These are phyloP conservation scores for Phialophora tarda DNA, from an alignment of 2,329 filamentous ascomycete species.

Conservation along the genomic window DNA sequence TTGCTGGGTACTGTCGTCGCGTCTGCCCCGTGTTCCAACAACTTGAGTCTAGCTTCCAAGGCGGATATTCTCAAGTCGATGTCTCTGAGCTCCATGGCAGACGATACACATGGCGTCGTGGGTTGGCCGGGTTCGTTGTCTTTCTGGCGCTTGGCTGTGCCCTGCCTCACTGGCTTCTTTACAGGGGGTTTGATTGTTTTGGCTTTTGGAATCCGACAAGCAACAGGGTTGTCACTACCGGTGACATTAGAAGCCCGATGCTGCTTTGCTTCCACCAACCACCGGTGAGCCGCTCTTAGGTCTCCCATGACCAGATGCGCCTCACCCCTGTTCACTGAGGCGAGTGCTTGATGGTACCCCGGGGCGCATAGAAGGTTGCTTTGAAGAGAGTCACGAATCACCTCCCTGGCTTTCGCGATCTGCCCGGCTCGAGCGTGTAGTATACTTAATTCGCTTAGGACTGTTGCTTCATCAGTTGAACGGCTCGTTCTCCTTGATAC, in stretches of 20 bases:
- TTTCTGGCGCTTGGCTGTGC: constrained; percentile 14
- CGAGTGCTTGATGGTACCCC: constrained; percentile 1
- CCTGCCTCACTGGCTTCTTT: constrained; percentile 18
- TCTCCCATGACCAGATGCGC: constrained; percentile 22
- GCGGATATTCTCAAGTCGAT: constrained; percentile 8
- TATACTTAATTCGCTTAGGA: constrained; percentile 26
- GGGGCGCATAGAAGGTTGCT: not conserved
- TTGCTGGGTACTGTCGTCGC: constrained; percentile 38
- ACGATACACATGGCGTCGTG: not conserved
- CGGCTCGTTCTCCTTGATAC: constrained; percentile 60
- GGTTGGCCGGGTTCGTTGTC: not conserved
- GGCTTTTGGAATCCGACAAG: not conserved
- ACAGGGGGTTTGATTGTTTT: not conserved
- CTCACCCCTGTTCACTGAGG: constrained; percentile 26
- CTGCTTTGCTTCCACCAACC: constrained; percentile 17
- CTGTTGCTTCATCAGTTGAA: not conserved
- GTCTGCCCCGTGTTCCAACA: constrained; percentile 46
- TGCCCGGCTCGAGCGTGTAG: constrained; percentile 31
- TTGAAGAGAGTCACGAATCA: not conserved
- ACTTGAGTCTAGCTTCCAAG: constrained; percentile 43
- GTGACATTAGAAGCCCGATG: not conserved
- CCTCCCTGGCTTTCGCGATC: constrained; percentile 17
- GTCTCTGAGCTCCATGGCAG: constrained; percentile 4
- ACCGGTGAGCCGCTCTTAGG: constrained; percentile 12
- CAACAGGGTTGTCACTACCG: not conserved